Conservation (phyloP, 768 basidiomycete genomes). For the Boletus rubescentipes region DNA sequence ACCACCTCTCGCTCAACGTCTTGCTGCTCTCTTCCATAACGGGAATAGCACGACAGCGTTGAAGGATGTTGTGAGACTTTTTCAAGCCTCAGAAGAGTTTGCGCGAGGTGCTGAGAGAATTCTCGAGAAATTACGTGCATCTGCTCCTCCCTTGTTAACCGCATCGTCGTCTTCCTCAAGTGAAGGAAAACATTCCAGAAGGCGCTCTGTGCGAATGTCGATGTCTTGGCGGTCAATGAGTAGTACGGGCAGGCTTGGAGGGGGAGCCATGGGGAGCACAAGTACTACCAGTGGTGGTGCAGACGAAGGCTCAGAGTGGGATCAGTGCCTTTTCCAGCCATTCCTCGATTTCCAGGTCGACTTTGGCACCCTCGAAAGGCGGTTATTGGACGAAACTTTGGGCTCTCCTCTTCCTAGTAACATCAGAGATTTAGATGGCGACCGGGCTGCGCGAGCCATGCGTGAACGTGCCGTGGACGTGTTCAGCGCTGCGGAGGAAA, state of each 20-base stretch:
- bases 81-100: slow-evolving; percentile 81
- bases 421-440: slow-evolving; percentile 28
- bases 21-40: slow-evolving; percentile 66
- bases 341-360: slow-evolving; percentile 90
- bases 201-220: slow-evolving; percentile 63
- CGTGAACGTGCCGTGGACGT: slow-evolving; percentile 75
- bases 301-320: slow-evolving; percentile 64
- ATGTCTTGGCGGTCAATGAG: slow-evolving; percentile 55
- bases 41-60: slow-evolving; percentile 59
- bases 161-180: slow-evolving; percentile 24
- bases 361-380: slow-evolving; percentile 75
- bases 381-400: slow-evolving; percentile 60
- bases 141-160: slow-evolving; percentile 22
- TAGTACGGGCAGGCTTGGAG: slow-evolving; percentile 19
- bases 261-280: slow-evolving; percentile 9
- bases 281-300: neutral
- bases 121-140: slow-evolving; percentile 66
- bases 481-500: slow-evolving; percentile 78
- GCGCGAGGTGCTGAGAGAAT: slow-evolving; percentile 69
- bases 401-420: slow-evolving; percentile 41
- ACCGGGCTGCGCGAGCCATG: slow-evolving; percentile 58
- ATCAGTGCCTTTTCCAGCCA: slow-evolving; percentile 88
- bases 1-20: slow-evolving; percentile 79
- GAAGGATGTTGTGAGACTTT: slow-evolving; percentile 65
- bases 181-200: slow-evolving; percentile 38